Base-by-base conservation (phyloP, 768 basidiomycete species). In the Serpula lacrymans region DNA sequence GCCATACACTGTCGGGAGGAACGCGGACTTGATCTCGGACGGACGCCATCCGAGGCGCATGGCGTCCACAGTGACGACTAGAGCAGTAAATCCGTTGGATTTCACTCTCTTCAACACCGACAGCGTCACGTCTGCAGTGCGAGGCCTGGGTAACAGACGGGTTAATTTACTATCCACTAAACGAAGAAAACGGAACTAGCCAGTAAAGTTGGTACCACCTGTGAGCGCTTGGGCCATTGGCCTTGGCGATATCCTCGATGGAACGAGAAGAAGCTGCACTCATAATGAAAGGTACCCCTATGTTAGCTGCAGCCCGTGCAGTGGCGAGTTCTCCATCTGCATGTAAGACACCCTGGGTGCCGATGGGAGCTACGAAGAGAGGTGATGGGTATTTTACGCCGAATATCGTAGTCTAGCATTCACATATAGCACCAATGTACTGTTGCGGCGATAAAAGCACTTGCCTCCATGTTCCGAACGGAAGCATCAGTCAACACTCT, bases 391-490 rank as follows among this genome's bases (percentile, higher is more conserved):
- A 24, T 44, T 61, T 51, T 65, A 75, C 9, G 64, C 77, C 51
- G 72, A 78, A 34, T 71, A 86, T 64, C 12, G 77, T 82, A 1
- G 78, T 81, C 83, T 85, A 36, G 16, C 4, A 14, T 11, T 24
- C 14, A 25, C 23, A 23, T 25, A n/a, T 16, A 26, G 2, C 27
- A 31, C 22, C 34, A 6, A n/a, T n/a, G n/a, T n/a, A n/a, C n/a
- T n/a, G 16, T 5, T 11, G 1, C n/a, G 22, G 9, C 2, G 2
- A 6, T 20, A 9, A 11, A 12, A 17, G 1, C 3, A 18, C 62
- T 33, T 51, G 82, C 85, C 58, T 49, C 65, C 6, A 78, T 57
- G 46, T 73, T 70, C n/a, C 75, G 65, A 0, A 60, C 64, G 43
- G 65, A 71, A 0, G 68, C 71, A 47, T 79, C 71, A 7, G 75